Base-by-base conservation (phyloP, 352 stramenopile genomes). In the Pythium myriotylum region DNA sequence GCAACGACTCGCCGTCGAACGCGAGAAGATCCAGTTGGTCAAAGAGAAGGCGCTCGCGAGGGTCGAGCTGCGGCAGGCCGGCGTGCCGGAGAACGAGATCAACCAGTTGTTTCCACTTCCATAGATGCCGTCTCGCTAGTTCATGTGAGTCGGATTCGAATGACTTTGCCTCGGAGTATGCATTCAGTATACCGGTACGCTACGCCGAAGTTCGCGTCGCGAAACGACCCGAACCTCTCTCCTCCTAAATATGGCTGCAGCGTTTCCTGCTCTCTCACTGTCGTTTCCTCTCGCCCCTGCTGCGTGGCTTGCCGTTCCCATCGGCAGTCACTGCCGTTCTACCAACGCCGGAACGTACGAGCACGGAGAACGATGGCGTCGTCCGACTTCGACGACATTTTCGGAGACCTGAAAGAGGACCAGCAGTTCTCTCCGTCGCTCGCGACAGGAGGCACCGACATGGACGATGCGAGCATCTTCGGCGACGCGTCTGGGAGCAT, bases 351-450 rank as follows among this genome's bases (percentile, higher is more conserved):
- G 29, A 35, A 35, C 5, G 10, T 10, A 5, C 29, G 10, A 35
- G 29, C 29, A 35, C 29, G 29, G 29, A 35, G 10, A 35, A 20
- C 8, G n/a, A 74, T 68, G 62, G 71, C 71, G 67, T 69, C 66
- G 13, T 71, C 76, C 23, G 81, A 92, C 51, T 89, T 92, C 45
- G 81, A 94, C 57, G 85, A 94, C 55, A 92, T 92, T 59, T 92
- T 94, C 51, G 83, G 83, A 10, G 83, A 91, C 40, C 56, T 76
- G 20, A 94, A 89, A 45, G 72, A 88, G 57, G 77, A 89, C 37
- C 63, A 86, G 42, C 77, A 79, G 13, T 63, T 67, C 40, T 62
- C 68, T 7, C 68, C 78, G 20, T 77, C 77, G 5, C 46, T 85
- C 7, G 73, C 77, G 13, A 46, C 61, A 24, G 26, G 40, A 20